Conservation (phyloP, 2,329 filamentous ascomycete genomes). For the Aureobasidium musti region DNA sequence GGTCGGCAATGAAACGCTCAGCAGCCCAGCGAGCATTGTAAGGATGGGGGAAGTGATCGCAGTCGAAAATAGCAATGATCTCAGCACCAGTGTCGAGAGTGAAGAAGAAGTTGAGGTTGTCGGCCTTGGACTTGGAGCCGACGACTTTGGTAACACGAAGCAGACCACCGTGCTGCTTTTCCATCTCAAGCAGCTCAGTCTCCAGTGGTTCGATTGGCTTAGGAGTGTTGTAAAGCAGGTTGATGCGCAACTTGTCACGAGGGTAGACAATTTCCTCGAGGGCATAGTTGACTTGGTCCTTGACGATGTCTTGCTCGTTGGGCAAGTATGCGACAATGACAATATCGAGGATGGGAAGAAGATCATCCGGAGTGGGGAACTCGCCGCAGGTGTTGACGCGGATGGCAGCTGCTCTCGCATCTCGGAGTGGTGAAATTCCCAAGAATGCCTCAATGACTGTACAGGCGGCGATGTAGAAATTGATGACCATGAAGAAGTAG, state of each 20-base stretch:
- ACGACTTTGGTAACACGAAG: conserved; percentile 51
- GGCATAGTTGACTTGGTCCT: conserved; percentile 51
- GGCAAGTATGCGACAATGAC: conserved; percentile 55
- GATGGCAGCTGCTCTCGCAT: conserved; percentile 37
- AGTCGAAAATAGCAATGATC: conserved; percentile 54
- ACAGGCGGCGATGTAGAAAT: conserved; percentile 39
- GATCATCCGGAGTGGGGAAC: conserved; percentile 37
- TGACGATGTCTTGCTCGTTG: conserved; percentile 55
- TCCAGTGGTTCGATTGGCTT: conserved; percentile 51
- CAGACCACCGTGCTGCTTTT: conserved; percentile 45
- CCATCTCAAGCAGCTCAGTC: conserved; percentile 46
- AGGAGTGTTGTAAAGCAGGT: conserved; percentile 54
- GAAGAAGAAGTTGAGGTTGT: conserved; percentile 55
- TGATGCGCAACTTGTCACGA: conserved; percentile 50
- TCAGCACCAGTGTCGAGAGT: conserved; percentile 49
- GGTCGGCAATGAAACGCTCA: conserved; percentile 50
- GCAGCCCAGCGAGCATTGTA: conserved; percentile 53
- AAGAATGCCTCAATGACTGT: conserved; percentile 40
- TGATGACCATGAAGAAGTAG: conserved; percentile 41
- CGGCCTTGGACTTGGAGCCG: conserved; percentile 53
- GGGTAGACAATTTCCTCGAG: conserved; percentile 53
- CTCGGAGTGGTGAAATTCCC: conserved; percentile 38
- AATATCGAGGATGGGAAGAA: conserved; percentile 49
- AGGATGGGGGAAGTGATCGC: conserved; percentile 55
- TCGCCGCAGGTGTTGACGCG: conserved; percentile 35